Evolutionary conservation across 371 early-diverging fungal species (phyloP).

Genomic region (Smittium culicis): DNA sequence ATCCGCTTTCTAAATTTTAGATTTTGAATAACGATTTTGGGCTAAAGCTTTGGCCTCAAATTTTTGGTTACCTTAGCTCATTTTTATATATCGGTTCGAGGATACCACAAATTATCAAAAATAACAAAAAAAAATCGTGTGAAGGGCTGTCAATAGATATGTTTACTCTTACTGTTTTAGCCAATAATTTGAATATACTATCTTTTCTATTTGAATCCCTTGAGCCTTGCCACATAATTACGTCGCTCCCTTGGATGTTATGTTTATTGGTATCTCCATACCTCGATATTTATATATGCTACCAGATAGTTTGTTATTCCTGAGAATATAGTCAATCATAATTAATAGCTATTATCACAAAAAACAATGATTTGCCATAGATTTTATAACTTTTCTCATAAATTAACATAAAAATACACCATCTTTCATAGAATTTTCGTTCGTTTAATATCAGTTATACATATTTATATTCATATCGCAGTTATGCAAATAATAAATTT

Average conservation of each 20-base stretch:
- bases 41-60: slow-evolving; percentile 25
- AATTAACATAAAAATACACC: too few relatives aligned
- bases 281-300: slow-evolving; percentile 43
- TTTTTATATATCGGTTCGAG: slow-evolving; percentile 37
- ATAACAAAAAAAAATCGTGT: slow-evolving; percentile 43
- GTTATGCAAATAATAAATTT: too few relatives aligned
- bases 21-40: not conserved
- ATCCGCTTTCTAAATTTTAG: too few relatives aligned
- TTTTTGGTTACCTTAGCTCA: slow-evolving; percentile 34
- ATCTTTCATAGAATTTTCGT: too few relatives aligned
- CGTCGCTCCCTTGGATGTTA: slow-evolving; percentile 56
- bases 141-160: slow-evolving; percentile 57
- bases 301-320: too few relatives aligned
- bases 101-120: slow-evolving; percentile 62
- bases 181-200: slow-evolving; percentile 54
- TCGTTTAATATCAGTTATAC: too few relatives aligned
- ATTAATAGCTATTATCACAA: too few relatives aligned
- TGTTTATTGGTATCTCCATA: slow-evolving; percentile 48
- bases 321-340: too few relatives aligned
- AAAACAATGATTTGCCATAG: too few relatives aligned
- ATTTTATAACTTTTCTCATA: too few relatives aligned
- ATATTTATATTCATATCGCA: too few relatives aligned
- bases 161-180: slow-evolving; percentile 69
- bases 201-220: slow-evolving; percentile 50
- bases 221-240: slow-evolving; percentile 40